Base-by-base conservation (phyloP, 495 filamentous ascomycete genomes). In the Echria macrotheca region DNA sequence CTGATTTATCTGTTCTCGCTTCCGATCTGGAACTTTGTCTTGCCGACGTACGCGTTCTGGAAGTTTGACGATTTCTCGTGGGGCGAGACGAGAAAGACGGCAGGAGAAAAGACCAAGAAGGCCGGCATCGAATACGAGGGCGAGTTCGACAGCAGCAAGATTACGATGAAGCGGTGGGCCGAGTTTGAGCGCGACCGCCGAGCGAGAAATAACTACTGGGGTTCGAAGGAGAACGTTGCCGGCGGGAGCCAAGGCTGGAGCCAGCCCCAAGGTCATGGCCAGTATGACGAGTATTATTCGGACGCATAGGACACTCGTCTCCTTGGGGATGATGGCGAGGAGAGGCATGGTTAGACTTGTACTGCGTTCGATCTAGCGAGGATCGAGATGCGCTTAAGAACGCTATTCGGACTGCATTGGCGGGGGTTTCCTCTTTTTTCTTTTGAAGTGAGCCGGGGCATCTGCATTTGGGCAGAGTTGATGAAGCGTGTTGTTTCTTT, bases 31-130 rank as follows among this genome's bases (percentile, higher is more conserved):
- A 99, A 99, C 67, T 94, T 96, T 55, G 76, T 99, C 12, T 84
- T 99, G 3, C 94, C 94, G 0, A 79, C 78, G 12, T 99, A 99
- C 59, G 87, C 94, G 5, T 99, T 89, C 73, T 99, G 94, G 94
- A 96, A 99, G 65, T 99, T 99, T 65, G 94, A 99, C 60, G 94
- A 99, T 69, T 99, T 99, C 74, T 93, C 87, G 60, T 99, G 94
- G 93, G 94, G 94, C 53, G 94, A 99, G 57, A 99, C 94, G 22
- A 81, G 94, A 22, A 94, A 97, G 79, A 95, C 91, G 10, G 89
- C 83, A 1, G 91, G 89, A 2, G 94, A 94, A 59, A 89, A 88
- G 72, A 81, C 77, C 8, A 87, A 89, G 72, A 76, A 76, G 55
- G 80, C 80, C 1, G 87, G 87, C 35, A 84, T 86, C 23, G 88